Evolutionary conservation across 2,329 filamentous ascomycete genomes (phyloP), one percentile per base, ranked within the genome.

Genomic region (Ceratocystis cacaofunesta): DNA sequence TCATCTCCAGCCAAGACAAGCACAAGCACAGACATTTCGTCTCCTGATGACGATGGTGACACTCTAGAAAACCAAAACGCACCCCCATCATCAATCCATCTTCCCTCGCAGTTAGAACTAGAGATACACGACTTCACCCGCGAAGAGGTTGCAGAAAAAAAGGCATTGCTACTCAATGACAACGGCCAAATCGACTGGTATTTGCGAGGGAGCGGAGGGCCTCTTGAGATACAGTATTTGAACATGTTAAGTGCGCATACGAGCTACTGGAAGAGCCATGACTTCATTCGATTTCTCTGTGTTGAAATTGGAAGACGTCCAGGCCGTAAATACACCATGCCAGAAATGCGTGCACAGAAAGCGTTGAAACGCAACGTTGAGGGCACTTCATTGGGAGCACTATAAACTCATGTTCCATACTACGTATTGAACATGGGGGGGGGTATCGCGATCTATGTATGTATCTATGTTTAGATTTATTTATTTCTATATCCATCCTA

Each of bases 201-300:
- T 71, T 77, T 99, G 61, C 85, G 85, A 61, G 91, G 90, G 6
- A 89, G 90, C 0, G 88, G 89, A 1, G 94, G 94, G 0, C 87
- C 92, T 3, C 78, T 99, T 44, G 94, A 96, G 75, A 91, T 96
- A 28, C 92, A 97, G 75, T 99, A 99, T 73, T 76, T 97, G 44
- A 96, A 95, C 70, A 99, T 99, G 94, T 77, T 99, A 65, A 89
- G 90, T 66, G 94, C 94, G 7, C 94, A 99, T 75, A 91, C 89
- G 65, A 92, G 89, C 73, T 99, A 99, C 74, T 99, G 94, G 94
- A 82, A 85, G 1, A 85, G 88, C 70, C 83, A 79, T 32, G 94
- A 97, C 73, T 92, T 99, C 73, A 86, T 95, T n/a, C 79, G 92
- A 57, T 86, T 97, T 78, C 76, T 97, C 62, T 95, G 95, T 55